phyloP scores from a whole-genome alignment of 1,284 basidiomycete genomes.

The Moesziomyces globuligerus region DNA sequence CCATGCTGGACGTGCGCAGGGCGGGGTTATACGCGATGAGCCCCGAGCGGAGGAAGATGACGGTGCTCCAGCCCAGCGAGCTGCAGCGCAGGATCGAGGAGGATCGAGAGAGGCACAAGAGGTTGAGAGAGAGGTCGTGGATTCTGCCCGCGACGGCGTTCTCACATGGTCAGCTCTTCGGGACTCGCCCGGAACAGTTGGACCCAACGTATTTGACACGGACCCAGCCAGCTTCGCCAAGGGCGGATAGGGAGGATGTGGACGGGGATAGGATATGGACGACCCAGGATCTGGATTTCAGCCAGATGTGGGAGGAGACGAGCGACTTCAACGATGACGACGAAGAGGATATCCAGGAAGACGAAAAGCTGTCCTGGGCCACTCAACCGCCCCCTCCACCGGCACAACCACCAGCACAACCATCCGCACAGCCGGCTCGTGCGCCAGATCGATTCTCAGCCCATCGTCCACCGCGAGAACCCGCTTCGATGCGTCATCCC shows the following conservation, averaged over 20 bases:
- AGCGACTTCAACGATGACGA: slow-evolving; percentile 50
- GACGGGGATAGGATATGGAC: slow-evolving; percentile 32
- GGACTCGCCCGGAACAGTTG: slow-evolving; percentile 28
- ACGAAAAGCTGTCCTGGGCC: slow-evolving; percentile 15
- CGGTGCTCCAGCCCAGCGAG: slow-evolving; percentile 74
- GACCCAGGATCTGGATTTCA: slow-evolving; percentile 43
- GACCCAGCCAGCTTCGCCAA: not conserved
- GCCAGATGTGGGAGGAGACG: slow-evolving; percentile 46
- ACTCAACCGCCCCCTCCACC: slow-evolving; percentile 12
- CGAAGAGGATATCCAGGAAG: slow-evolving; percentile 20
- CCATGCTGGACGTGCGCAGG: slow-evolving; percentile 16
- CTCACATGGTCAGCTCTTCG: slow-evolving; percentile 27
- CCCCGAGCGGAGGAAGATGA: slow-evolving; percentile 21
- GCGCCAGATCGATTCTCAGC: not conserved
- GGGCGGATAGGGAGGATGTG: slow-evolving; percentile 5
- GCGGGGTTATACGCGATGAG: slow-evolving; percentile 24
- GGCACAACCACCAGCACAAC: not conserved
- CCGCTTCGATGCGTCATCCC: slow-evolving; percentile 28
- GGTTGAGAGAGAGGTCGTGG: slow-evolving; percentile 86
- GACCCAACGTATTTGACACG: slow-evolving; percentile 26
- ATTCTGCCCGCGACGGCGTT: slow-evolving; percentile 76
- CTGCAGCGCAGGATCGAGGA: slow-evolving; percentile 90
- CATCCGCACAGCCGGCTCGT: not conserved
- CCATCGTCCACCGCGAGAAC: slow-evolving; percentile 13
- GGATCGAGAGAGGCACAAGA: slow-evolving; percentile 92